A percentile compares a stretch with the other conserved stretches of the same genome.
Conservation (phyloP, 2,329 filamentous ascomycete species). For the Aureobasidium sp. region DNA sequence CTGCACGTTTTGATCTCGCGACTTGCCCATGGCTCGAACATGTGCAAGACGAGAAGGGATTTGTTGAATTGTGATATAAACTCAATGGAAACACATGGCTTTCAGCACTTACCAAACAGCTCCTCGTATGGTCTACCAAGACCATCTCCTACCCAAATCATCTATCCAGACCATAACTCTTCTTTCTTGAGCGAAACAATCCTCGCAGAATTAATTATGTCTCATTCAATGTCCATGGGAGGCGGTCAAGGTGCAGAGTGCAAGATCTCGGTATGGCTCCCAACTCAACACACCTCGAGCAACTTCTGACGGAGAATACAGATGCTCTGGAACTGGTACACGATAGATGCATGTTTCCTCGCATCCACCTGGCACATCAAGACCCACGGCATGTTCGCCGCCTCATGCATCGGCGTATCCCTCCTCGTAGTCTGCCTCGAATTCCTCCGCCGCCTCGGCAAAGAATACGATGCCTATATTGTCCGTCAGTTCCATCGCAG, state of each 20-base stretch:
- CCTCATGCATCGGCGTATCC: slow-evolving; percentile 70
- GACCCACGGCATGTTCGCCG: slow-evolving; percentile 65
- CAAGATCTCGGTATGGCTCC: slow-evolving; percentile 33
- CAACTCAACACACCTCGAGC: neutral
- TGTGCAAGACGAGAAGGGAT: neutral
- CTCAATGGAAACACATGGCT: neutral
- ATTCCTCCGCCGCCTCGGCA: slow-evolving; percentile 59
- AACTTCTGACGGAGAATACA: slow-evolving; percentile 26
- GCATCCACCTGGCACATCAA: slow-evolving; percentile 62
- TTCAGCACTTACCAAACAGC: neutral
- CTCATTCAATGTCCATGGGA: slow-evolving; percentile 2
- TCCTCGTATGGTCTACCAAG: no score
- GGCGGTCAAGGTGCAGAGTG: slow-evolving; percentile 19
- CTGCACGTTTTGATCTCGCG: neutral
- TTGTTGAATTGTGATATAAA: neutral
- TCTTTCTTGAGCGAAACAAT: no score
- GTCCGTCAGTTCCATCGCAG: slow-evolving; percentile 9
- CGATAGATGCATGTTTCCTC: slow-evolving; percentile 66
- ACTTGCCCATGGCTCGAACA: neutral
- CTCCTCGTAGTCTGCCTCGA: slow-evolving; percentile 68
- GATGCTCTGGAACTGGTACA: slow-evolving; percentile 80
- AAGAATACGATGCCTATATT: slow-evolving; percentile 66
- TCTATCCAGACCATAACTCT: no score
- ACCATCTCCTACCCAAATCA: neutral
- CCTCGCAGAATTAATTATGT: no score